Conservation (phyloP, 257 asterid species). For the Solanum lignicaule region DNA sequence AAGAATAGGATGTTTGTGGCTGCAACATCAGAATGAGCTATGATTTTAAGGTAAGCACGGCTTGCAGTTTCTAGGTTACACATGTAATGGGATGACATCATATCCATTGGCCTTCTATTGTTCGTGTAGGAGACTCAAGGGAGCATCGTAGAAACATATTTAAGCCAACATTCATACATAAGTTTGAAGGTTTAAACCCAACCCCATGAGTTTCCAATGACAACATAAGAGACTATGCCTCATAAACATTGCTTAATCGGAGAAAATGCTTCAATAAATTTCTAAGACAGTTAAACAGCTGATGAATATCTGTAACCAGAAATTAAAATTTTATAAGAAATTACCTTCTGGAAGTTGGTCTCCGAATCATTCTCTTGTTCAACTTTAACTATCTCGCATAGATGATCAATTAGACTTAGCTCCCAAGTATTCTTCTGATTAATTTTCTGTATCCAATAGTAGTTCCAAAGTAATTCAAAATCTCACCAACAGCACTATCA, state of each 20-base stretch:
- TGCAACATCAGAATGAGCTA: not conserved
- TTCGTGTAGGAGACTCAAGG: not conserved
- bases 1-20: not conserved
- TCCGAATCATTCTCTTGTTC: conserved; percentile 74
- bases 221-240: not conserved
- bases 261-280: not conserved
- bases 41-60: not conserved
- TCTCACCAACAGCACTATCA: not conserved
- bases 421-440: conserved; percentile 96
- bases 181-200: not conserved
- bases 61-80: not conserved
- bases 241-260: not conserved
- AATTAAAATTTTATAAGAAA: not conserved
- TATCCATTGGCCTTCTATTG: not conserved
- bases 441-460: conserved; percentile 53
- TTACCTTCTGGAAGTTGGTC: conserved; percentile 96
- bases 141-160: not conserved
- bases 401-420: conserved; percentile 83
- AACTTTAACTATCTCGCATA: conserved; percentile 64
- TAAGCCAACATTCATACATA: not conserved
- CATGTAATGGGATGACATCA: not conserved
- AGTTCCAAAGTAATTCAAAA: not conserved
- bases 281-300: not conserved
- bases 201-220: not conserved
- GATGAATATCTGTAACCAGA: not conserved